Conservation (phyloP, 306 rosid genomes). For the Delonix regia region DNA sequence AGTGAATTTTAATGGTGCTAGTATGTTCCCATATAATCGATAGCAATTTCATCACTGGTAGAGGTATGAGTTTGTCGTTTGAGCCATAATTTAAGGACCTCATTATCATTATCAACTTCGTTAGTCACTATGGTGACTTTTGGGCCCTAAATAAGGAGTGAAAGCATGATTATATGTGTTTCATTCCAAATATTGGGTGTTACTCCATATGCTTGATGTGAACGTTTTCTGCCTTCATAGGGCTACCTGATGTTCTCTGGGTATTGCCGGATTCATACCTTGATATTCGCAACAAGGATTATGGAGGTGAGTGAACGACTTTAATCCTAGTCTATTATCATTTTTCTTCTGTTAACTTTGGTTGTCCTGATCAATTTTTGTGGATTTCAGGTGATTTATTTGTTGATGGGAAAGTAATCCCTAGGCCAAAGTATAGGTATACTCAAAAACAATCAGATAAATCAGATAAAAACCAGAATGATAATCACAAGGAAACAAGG, state of each 20-base stretch:
- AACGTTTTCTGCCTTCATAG: slow-evolving; percentile 45
- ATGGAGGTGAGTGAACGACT: slow-evolving; percentile 70
- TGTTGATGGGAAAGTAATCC: slow-evolving; percentile 83
- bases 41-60: background rate
- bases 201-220: background rate
- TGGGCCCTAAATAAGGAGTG: background rate
- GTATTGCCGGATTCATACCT: slow-evolving; percentile 95
- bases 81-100: background rate
- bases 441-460: slow-evolving; percentile 58
- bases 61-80: background rate
- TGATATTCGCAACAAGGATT: slow-evolving; percentile 89
- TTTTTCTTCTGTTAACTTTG: slow-evolving; percentile 4
- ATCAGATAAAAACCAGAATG: slow-evolving; percentile 68
- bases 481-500: slow-evolving; percentile 66
- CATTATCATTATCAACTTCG: background rate
- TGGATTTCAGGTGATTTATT: slow-evolving; percentile 73
- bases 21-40: background rate
- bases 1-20: background rate
- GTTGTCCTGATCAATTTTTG: slow-evolving; percentile 24
- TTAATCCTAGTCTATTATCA: background rate
- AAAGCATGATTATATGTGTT: background rate
- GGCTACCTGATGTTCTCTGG: slow-evolving; percentile 81
- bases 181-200: background rate
- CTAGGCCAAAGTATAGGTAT: slow-evolving; percentile 86
- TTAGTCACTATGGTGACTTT: background rate